A percentile compares a stretch with the other conserved stretches of the same genome.
Conservation (phyloP, 2,329 filamentous ascomycete species). For the Aschersonia sp. region DNA sequence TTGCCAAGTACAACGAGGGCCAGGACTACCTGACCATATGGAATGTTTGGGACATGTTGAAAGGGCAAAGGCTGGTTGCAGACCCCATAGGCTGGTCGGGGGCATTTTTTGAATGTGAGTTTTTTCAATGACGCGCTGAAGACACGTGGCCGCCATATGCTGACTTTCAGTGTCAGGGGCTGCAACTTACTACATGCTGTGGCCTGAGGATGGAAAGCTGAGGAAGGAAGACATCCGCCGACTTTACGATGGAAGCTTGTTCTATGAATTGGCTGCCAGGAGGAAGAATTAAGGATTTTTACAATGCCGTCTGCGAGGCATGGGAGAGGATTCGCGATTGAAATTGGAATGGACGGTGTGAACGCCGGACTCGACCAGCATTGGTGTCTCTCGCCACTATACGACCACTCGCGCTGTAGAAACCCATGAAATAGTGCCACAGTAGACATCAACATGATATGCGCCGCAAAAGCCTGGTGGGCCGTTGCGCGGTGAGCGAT, state of each 20-base stretch:
- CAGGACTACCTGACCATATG: conserved; percentile 21
- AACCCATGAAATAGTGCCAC: too few relatives aligned
- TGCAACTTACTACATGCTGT: conserved; percentile 31
- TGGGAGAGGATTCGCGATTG: too few relatives aligned
- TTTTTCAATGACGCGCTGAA: background rate
- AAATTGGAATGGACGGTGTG: too few relatives aligned
- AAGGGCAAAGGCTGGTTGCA: conserved; percentile 23
- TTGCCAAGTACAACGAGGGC: conserved; percentile 28
- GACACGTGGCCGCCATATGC: too few relatives aligned
- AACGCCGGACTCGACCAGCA: too few relatives aligned
- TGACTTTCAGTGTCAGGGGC: conserved; percentile 5
- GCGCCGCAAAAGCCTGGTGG: too few relatives aligned
- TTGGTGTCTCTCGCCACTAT: too few relatives aligned
- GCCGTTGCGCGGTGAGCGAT: too few relatives aligned
- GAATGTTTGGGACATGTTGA: conserved; percentile 21
- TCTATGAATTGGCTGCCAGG: conserved; percentile 4
- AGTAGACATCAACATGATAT: too few relatives aligned
- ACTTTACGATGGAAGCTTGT: conserved; percentile 11
- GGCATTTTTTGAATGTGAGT: conserved; percentile 11
- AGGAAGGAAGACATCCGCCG: conserved; percentile 35
- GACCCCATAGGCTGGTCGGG: conserved; percentile 24
- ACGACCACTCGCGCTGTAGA: too few relatives aligned
- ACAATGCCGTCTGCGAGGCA: too few relatives aligned
- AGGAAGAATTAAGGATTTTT: background rate
- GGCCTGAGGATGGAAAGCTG: conserved; percentile 38